Evolutionary conservation across 305 asterid species (phyloP), one percentile per base, ranked within the genome.

Genomic region (Stenogyne calaminthoides): DNA sequence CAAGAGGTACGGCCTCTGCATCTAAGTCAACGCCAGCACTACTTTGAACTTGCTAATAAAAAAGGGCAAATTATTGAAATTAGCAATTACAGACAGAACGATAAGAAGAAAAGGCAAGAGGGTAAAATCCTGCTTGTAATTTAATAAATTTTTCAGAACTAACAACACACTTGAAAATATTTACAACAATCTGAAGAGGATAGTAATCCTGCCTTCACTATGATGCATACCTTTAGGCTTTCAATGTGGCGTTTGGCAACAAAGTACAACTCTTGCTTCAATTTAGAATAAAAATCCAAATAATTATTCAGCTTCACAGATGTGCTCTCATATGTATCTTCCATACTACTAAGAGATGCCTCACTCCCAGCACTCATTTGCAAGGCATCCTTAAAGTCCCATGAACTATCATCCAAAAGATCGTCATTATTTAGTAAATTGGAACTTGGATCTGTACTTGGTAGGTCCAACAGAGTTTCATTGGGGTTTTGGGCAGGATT

Each of bases 331-430:
- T 71, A 55, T 56, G 76, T 59, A 73, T 78, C 85, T 78, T 37
- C 86, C 76, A 22, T 55, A 74, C 69, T 71, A 80, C 25, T 20
- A 69, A 25, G 67, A 63, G 83, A 77, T 49, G 64, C 67, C 81
- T 72, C 79, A 67, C 16, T 67, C 29, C 80, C 78, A 69, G 63
- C 52, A 39, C 61, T 78, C 15, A 67, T 73, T 78, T 65, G 81
- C 15, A 83, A 77, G 64, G 88, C 85, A 77, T 84, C 94, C 83
- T 77, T 88, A 80, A 82, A 83, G 80, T 84, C 92, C 94, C 93
- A 87, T 12, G 87, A 74, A 62, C 46, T 61, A 67, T 78, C 84
- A 80, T 81, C 91, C 71, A 75, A 18, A 63, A 65, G 84, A 72
- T 85, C 85, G 52, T 70, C 86, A 74, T 71, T 85, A 68, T 78